Conservation (phyloP, 768 basidiomycete species). For the Collybiopsis confluens region DNA sequence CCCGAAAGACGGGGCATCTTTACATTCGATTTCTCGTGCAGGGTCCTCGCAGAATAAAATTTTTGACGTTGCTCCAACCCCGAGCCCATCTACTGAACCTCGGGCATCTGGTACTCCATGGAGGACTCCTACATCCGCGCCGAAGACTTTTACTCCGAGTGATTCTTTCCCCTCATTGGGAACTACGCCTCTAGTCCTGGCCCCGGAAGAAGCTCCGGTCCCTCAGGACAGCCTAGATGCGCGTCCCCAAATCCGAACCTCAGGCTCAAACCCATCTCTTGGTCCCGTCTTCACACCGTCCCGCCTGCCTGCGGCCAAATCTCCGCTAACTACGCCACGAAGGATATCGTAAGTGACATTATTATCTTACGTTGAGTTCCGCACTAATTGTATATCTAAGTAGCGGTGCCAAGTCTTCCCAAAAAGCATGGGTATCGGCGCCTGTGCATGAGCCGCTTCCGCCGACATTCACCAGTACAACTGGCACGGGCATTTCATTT, state of each 20-base stretch:
- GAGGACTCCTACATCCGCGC: constrained; percentile 14
- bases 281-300: constrained; percentile 67
- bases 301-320: constrained; percentile 33
- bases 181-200: not conserved
- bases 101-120: constrained; percentile 13
- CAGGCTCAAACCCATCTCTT: constrained; percentile 24
- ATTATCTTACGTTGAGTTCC: not conserved
- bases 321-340: constrained; percentile 27
- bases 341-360: constrained; percentile 53
- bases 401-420: constrained; percentile 20
- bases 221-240: not conserved
- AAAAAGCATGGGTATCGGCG: constrained; percentile 64
- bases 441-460: constrained; percentile 45
- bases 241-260: not conserved
- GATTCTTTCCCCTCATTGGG: not conserved
- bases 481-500: constrained; percentile 50
- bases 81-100: constrained; percentile 16
- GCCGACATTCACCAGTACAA: constrained; percentile 22
- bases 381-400: constrained; percentile 16
- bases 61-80: constrained; percentile 7
- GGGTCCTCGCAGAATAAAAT: not conserved
- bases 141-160: constrained; percentile 1
- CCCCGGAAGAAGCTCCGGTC: not conserved
- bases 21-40: not conserved
- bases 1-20: constrained; percentile 4